phyloP scores from a whole-genome alignment of 2,329 filamentous ascomycete species.

The Fusarium ramigenum region DNA sequence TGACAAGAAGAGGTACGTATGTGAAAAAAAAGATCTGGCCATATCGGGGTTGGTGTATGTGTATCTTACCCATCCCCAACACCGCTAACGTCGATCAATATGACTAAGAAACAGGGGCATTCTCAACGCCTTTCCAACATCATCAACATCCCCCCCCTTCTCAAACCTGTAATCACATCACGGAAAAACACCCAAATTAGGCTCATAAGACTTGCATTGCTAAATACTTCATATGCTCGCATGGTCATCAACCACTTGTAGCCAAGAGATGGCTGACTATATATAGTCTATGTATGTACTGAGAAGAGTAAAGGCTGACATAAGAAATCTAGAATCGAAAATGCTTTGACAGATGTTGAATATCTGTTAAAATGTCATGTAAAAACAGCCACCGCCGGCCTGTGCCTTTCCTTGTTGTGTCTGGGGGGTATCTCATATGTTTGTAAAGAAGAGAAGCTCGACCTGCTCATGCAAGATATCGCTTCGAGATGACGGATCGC shows the following conservation, averaged over 20 bases:
- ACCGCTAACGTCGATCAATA: not conserved
- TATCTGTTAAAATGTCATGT: constrained; percentile 9
- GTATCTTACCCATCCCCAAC: constrained; percentile 6
- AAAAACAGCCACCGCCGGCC: constrained; percentile 17
- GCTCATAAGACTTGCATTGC: constrained; percentile 11
- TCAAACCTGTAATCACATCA: not conserved
- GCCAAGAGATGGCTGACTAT: constrained; percentile 14
- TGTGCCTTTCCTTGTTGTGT: not conserved
- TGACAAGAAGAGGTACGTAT: not conserved
- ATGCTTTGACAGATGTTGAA: constrained; percentile 4
- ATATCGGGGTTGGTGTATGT: not conserved
- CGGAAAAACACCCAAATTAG: not conserved
- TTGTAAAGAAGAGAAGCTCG: not conserved
- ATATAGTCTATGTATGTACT: constrained; percentile 31
- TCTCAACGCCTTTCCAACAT: constrained; percentile 16
- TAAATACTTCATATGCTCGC: constrained; percentile 16
- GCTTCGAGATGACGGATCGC: constrained; percentile 22
- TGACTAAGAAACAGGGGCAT: constrained; percentile 25
- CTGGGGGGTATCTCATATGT: constrained; percentile 21
- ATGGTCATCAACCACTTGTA: not conserved
- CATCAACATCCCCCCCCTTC: not conserved
- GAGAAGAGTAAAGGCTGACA: constrained; percentile 29
- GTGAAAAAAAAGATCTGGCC: not conserved
- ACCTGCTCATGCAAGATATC: constrained; percentile 31
- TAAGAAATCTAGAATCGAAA: constrained; percentile 17